A percentile compares a stretch with the other conserved stretches of the same genome.
phyloP scores from a whole-genome alignment of 2,329 filamentous ascomycete genomes.

The Xylariaceae sp. region DNA sequence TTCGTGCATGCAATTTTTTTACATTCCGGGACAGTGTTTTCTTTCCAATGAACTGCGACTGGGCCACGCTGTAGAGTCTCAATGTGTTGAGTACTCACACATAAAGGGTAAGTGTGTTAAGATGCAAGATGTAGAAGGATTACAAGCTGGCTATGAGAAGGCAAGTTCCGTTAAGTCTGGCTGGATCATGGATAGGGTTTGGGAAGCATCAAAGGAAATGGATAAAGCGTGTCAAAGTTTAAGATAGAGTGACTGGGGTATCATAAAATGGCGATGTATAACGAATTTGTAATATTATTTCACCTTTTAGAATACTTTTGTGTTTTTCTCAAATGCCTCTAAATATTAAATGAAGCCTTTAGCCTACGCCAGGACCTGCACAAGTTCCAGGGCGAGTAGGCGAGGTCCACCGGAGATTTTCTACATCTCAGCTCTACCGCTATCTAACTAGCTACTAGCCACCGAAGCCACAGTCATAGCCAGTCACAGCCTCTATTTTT shows the following conservation, averaged over 20 bases:
- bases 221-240: slow-evolving; percentile 10
- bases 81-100: slow-evolving; percentile 16
- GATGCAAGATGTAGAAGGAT: not conserved
- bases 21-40: slow-evolving; percentile 8
- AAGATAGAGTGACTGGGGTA: slow-evolving; percentile 11
- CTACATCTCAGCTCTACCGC: too few relatives aligned
- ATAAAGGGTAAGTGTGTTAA: not conserved
- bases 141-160: not conserved
- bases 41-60: slow-evolving; percentile 24
- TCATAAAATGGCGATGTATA: too few relatives aligned
- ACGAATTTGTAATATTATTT: too few relatives aligned
- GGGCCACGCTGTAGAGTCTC: slow-evolving; percentile 12
- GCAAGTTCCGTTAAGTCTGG: not conserved
- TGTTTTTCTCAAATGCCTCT: too few relatives aligned
- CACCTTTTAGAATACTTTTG: too few relatives aligned
- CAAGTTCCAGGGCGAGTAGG: too few relatives aligned
- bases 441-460: too few relatives aligned
- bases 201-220: slow-evolving; percentile 1
- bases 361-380: too few relatives aligned
- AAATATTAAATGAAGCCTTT: too few relatives aligned
- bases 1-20: slow-evolving; percentile 22
- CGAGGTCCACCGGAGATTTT: too few relatives aligned
- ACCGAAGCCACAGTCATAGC: too few relatives aligned
- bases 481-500: too few relatives aligned
- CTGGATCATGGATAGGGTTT: slow-evolving; percentile 9